These are phyloP conservation scores for Umbelopsis sp. DNA, from an alignment of 192 early-diverging fungal genomes.

Conservation along the genomic window DNA sequence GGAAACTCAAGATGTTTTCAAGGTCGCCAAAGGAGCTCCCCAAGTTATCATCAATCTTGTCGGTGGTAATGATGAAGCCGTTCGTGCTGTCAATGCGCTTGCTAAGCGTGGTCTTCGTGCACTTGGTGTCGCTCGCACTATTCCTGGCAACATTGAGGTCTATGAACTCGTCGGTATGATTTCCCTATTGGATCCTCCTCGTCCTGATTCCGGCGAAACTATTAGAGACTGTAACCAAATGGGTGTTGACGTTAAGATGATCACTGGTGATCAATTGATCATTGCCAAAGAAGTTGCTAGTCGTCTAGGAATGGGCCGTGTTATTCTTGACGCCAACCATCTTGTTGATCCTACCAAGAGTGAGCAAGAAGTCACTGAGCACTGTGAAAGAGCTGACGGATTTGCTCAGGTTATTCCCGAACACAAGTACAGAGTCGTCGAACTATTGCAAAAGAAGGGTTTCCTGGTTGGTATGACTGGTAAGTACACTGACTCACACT, in stretches of 20 bases:
- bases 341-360: constrained; percentile 76
- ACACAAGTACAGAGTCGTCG: constrained; percentile 98
- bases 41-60: constrained; percentile 79
- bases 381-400: constrained; percentile 87
- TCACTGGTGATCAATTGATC: constrained; percentile 94
- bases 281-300: constrained; percentile 92
- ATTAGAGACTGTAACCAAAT: constrained; percentile 83
- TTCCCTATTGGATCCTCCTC: constrained; percentile 87
- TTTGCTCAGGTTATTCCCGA: constrained; percentile 98
- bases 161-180: constrained; percentile 92
- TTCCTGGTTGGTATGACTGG: constrained; percentile 93
- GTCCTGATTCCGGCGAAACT: constrained; percentile 86
- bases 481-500: constrained; percentile 49
- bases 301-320: constrained; percentile 90
- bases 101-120: constrained; percentile 86
- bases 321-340: constrained; percentile 86
- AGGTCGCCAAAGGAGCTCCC: constrained; percentile 86
- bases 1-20: constrained; percentile 73
- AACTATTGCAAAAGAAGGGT: constrained; percentile 89
- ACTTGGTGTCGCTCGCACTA: constrained; percentile 87
- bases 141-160: constrained; percentile 60
- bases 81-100: constrained; percentile 71
- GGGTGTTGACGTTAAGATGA: constrained; percentile 95
- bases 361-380: constrained; percentile 84
- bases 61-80: constrained; percentile 72